Evolutionary conservation across 2,329 filamentous ascomycete species (phyloP).

Genomic region (Phialophora chinensis): DNA sequence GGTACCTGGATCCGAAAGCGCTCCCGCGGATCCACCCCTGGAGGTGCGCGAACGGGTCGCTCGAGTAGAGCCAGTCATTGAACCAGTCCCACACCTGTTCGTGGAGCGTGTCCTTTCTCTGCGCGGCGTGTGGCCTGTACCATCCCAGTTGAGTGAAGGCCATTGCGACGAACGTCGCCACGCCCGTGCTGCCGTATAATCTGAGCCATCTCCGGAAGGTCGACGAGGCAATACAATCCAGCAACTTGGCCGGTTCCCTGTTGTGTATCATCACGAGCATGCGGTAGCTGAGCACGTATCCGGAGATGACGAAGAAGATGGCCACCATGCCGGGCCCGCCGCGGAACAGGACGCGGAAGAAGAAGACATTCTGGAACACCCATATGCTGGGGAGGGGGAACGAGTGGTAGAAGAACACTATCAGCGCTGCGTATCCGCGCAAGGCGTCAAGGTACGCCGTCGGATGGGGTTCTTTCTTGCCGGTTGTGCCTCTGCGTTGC

Average conservation of each 20-base stretch:
- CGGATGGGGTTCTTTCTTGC: slow-evolving; percentile 10
- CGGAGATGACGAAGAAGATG: slow-evolving; percentile 58
- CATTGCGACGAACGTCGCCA: slow-evolving; percentile 50
- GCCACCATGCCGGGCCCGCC: slow-evolving; percentile 44
- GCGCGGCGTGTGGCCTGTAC: slow-evolving; percentile 46
- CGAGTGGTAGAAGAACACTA: slow-evolving; percentile 55
- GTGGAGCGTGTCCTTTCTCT: slow-evolving; percentile 18
- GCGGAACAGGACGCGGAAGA: slow-evolving; percentile 46
- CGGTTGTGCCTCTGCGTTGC: neutral
- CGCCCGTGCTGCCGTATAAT: slow-evolving; percentile 51
- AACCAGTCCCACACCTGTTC: slow-evolving; percentile 32
- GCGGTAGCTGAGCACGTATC: slow-evolving; percentile 54
- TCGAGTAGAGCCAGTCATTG: slow-evolving; percentile 41
- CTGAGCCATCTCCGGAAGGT: slow-evolving; percentile 53
- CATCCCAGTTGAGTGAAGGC: slow-evolving; percentile 48
- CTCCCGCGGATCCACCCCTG: slow-evolving; percentile 43
- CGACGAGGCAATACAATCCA: slow-evolving; percentile 47
- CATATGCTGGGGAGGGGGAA: slow-evolving; percentile 40
- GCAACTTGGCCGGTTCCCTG: slow-evolving; percentile 46
- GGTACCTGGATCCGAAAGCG: slow-evolving; percentile 44
- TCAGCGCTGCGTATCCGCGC: slow-evolving; percentile 52
- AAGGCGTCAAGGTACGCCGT: slow-evolving; percentile 47
- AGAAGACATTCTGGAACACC: slow-evolving; percentile 32
- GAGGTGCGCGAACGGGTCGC: slow-evolving; percentile 44
- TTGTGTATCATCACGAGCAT: slow-evolving; percentile 47